Conservation (phyloP, 305 asterid genomes). For the Fraxinus paxiana region DNA sequence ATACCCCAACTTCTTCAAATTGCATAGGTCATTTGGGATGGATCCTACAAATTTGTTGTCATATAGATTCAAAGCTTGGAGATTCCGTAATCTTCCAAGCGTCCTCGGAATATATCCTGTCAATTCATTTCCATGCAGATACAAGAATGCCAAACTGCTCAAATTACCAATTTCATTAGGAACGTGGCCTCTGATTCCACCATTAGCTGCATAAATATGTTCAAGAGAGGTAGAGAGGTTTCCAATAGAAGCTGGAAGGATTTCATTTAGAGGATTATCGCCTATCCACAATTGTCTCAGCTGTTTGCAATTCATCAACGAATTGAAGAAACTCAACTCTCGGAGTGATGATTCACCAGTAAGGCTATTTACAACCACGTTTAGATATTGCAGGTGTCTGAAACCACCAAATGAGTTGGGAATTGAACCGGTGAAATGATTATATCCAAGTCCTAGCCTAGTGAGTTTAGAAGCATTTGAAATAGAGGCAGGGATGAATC, state of each 20-base stretch:
- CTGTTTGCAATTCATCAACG: slow-evolving; percentile 32
- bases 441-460: slow-evolving; percentile 21
- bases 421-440: slow-evolving; percentile 29
- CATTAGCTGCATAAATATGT: neutral
- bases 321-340: slow-evolving; percentile 27
- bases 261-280: slow-evolving; percentile 32
- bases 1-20: neutral
- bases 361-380: slow-evolving; percentile 19
- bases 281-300: slow-evolving; percentile 12
- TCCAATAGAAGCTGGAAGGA: slow-evolving; percentile 37
- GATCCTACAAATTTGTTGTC: slow-evolving; percentile 26
- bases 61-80: slow-evolving; percentile 24
- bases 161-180: slow-evolving; percentile 37
- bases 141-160: slow-evolving; percentile 10
- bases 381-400: slow-evolving; percentile 20
- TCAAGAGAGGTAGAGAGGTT: slow-evolving; percentile 33
- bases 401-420: slow-evolving; percentile 36
- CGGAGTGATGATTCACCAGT: slow-evolving; percentile 16
- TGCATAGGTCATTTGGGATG: slow-evolving; percentile 30
- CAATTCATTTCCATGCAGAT: no score
- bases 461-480: slow-evolving; percentile 37
- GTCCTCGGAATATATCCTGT: no score
- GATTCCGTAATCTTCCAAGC: slow-evolving; percentile 1
- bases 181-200: slow-evolving; percentile 32
- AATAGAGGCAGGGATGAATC: slow-evolving; percentile 32